A percentile compares a stretch with the other conserved stretches of the same genome.
Conservation (phyloP, 2,329 filamentous ascomycete genomes). For the Aspergillus sp. region DNA sequence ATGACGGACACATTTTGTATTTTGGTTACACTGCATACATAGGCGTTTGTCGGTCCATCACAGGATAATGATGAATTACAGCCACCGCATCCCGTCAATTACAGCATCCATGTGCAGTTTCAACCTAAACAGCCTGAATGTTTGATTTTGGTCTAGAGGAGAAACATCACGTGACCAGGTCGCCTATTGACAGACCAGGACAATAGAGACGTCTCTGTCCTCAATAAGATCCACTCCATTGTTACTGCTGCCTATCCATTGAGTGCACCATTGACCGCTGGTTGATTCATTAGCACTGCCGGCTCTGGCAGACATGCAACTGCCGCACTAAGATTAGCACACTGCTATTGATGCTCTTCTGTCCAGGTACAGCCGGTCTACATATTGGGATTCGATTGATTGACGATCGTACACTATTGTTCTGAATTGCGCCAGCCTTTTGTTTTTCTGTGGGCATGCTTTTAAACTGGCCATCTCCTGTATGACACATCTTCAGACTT, state of each 20-base stretch:
- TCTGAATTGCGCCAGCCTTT: background rate
- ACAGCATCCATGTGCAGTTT: too few species aligned
- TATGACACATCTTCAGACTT: too few species aligned
- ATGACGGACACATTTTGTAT: background rate
- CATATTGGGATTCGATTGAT: background rate
- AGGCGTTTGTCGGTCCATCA: background rate
- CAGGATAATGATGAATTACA: background rate
- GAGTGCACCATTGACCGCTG: background rate
- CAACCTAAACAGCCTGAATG: too few species aligned
- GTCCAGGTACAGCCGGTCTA: background rate
- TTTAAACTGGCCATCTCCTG: background rate
- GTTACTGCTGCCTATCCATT: background rate
- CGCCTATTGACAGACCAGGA: constrained; percentile 20
- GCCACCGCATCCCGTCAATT: background rate
- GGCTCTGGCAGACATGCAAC: background rate
- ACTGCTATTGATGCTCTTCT: background rate
- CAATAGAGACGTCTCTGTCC: constrained; percentile 14
- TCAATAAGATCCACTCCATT: constrained; percentile 1
- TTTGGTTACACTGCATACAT: background rate
- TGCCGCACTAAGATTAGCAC: background rate
- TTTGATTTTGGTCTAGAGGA: too few species aligned
- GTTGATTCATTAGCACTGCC: background rate
- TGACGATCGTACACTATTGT: background rate
- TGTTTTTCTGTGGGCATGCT: background rate
- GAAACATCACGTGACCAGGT: constrained; percentile 15